These are phyloP conservation scores for Davidsoniella eucalypti DNA, from an alignment of 2,329 filamentous ascomycete species.

Conservation along the genomic window DNA sequence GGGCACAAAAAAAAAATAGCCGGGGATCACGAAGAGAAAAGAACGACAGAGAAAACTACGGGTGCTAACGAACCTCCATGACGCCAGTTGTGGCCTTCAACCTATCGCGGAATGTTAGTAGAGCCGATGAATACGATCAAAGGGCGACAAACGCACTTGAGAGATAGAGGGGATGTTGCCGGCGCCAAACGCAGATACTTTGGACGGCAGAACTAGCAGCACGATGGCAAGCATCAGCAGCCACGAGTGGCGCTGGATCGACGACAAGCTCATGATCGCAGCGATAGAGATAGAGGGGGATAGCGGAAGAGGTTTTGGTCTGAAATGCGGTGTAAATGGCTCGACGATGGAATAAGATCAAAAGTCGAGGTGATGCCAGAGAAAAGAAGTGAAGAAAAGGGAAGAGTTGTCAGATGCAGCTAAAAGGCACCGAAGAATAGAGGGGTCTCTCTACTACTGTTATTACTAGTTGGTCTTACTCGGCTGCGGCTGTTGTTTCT, in stretches of 20 bases:
- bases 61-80: slow-evolving; percentile 36
- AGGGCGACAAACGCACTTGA: slow-evolving; percentile 17
- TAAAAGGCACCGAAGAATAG: no score
- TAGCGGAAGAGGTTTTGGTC: no score
- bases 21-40: background rate
- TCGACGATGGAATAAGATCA: background rate
- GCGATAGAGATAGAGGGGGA: background rate
- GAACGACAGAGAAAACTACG: no score
- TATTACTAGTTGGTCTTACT: no score
- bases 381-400: background rate
- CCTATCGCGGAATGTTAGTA: slow-evolving; percentile 19
- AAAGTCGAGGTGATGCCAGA: background rate
- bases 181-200: slow-evolving; percentile 47
- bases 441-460: no score
- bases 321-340: background rate
- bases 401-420: background rate
- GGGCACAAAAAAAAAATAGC: no score
- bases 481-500: no score
- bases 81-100: slow-evolving; percentile 53
- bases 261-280: no score
- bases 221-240: slow-evolving; percentile 37
- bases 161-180: slow-evolving; percentile 54
- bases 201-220: slow-evolving; percentile 39
- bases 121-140: slow-evolving; percentile 13
- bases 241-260: slow-evolving; percentile 20